Evolutionary conservation across 2,329 filamentous ascomycete species (phyloP).

Genomic region (Phyllosticta capitalensis): DNA sequence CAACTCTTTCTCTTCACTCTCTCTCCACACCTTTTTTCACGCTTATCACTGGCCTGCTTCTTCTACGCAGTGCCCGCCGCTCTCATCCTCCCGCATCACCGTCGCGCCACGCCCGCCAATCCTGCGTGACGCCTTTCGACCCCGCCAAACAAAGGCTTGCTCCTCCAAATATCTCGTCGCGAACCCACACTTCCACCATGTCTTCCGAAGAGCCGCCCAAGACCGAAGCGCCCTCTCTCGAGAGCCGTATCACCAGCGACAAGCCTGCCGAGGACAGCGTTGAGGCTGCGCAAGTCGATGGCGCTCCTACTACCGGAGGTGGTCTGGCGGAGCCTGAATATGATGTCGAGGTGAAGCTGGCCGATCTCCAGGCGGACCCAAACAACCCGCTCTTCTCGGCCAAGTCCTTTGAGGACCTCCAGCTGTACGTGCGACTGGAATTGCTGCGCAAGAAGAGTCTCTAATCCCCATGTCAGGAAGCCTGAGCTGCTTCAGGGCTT

Average conservation of each 20-base stretch:
- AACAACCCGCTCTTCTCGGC: constrained; percentile 82
- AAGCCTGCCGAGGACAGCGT: constrained; percentile 8
- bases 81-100: constrained; percentile 1
- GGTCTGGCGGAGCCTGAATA: constrained; percentile 62
- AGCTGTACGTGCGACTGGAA: constrained; percentile 54
- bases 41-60: background rate
- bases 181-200: background rate
- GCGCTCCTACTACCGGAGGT: constrained; percentile 31
- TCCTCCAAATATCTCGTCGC: background rate
- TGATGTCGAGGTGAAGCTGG: constrained; percentile 87
- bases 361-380: constrained; percentile 76
- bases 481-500: constrained; percentile 61
- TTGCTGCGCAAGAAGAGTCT: background rate
- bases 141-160: background rate
- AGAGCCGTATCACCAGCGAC: constrained; percentile 13
- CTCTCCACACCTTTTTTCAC: background rate
- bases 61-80: background rate
- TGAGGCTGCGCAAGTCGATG: constrained; percentile 34
- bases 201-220: constrained; percentile 1
- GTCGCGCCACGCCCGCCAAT: background rate
- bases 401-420: constrained; percentile 73
- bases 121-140: background rate
- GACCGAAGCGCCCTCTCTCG: constrained; percentile 15
- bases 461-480: constrained; percentile 13
- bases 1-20: background rate